Evolutionary conservation across 108 stramenopile species (phyloP).

Genomic region (Schizochytrium sp.): DNA sequence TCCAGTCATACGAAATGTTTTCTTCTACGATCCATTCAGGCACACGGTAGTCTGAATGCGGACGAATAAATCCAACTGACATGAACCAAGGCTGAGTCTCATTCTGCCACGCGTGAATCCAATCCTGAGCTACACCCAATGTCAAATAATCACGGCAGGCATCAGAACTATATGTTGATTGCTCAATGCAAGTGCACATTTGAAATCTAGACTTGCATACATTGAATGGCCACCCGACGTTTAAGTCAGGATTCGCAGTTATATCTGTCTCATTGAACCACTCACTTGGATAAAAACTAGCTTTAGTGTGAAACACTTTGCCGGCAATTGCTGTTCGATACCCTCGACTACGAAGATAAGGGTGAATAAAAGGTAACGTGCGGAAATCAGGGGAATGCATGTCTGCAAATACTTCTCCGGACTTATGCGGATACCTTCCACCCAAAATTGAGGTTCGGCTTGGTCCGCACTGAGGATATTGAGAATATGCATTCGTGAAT

Average conservation of each 20-base stretch:
- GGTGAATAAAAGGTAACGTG: background rate
- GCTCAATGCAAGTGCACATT: constrained; percentile 7
- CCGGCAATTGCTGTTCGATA: background rate
- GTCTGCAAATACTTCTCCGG: background rate
- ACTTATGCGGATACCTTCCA: background rate
- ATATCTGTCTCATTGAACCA: background rate
- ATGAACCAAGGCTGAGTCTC: background rate
- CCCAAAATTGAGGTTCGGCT: background rate
- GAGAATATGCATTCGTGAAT: background rate
- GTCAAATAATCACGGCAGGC: background rate
- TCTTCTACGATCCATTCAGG: background rate
- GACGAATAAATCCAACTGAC: background rate
- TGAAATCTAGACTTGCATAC: background rate
- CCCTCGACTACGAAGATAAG: background rate
- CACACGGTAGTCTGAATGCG: background rate
- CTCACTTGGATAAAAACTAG: constrained; percentile 7
- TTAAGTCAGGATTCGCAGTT: background rate
- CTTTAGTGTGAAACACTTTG: background rate
- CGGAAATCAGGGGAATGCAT: background rate
- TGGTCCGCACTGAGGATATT: background rate
- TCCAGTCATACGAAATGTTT: constrained; percentile 1
- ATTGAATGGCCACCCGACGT: background rate
- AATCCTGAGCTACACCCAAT: background rate
- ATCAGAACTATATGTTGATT: background rate
- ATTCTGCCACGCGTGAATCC: background rate